Conservation (phyloP, 805 yeast genomes). For the Kodamaea fukazawae region DNA sequence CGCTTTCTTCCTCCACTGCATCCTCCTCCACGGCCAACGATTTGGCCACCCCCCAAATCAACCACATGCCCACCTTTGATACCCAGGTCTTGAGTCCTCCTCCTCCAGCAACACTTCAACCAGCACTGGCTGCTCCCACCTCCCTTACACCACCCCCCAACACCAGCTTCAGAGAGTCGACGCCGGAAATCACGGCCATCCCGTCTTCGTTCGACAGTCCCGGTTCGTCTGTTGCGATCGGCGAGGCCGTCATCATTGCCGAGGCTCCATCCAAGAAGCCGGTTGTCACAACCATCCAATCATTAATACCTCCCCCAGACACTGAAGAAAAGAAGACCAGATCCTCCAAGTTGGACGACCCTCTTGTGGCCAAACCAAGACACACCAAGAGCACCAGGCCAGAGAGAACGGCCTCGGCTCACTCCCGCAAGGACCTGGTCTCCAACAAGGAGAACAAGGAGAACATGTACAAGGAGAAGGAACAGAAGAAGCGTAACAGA, state of each 20-base stretch:
- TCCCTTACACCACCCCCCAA: background rate
- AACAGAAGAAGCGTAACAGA: slow-evolving; percentile 37
- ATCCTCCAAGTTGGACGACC: slow-evolving; percentile 5
- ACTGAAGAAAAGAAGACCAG: slow-evolving; percentile 1
- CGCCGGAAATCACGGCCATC: slow-evolving; percentile 3
- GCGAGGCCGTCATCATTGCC: slow-evolving; percentile 7
- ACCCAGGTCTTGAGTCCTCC: slow-evolving; percentile 10
- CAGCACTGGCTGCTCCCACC: background rate
- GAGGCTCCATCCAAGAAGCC: slow-evolving; percentile 10
- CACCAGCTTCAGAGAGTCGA: slow-evolving; percentile 1
- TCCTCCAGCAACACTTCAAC: background rate
- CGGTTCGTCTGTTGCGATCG: slow-evolving; percentile 5
- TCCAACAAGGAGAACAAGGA: slow-evolving; percentile 19
- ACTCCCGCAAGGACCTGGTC: slow-evolving; percentile 2
- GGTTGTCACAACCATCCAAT: slow-evolving; percentile 5
- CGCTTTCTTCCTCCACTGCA: slow-evolving; percentile 1
- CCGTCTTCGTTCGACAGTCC: slow-evolving; percentile 7
- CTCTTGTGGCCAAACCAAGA: slow-evolving; percentile 2
- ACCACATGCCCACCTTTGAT: slow-evolving; percentile 31
- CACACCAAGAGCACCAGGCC: slow-evolving; percentile 2
- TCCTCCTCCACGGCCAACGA: slow-evolving; percentile 7
- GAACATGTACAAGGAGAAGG: slow-evolving; percentile 23
- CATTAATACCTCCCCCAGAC: slow-evolving; percentile 3
- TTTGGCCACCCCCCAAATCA: slow-evolving; percentile 27
- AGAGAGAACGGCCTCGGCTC: background rate